Conservation (phyloP, 192 early-diverging fungal species). For the Coemansia guatemalensis region DNA sequence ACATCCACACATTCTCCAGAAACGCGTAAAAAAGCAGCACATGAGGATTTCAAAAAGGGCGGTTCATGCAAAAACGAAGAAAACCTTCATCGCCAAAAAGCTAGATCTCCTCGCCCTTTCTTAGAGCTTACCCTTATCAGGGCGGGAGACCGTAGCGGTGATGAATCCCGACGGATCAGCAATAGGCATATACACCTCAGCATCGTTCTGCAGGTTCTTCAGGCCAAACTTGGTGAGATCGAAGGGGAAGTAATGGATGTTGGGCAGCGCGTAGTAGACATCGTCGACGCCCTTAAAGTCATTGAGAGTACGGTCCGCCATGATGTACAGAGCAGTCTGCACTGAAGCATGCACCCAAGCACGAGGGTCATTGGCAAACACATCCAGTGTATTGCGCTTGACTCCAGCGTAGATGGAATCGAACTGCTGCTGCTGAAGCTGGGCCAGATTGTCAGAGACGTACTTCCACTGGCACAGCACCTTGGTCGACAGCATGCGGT, state of each 20-base stretch:
- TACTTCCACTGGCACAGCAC: conserved; percentile 70
- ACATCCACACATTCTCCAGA: too few relatives aligned
- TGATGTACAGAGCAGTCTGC: conserved; percentile 78
- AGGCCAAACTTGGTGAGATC: conserved; percentile 71
- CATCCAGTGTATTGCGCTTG: conserved; percentile 66
- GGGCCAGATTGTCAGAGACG: conserved; percentile 9
- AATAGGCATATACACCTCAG: conserved; percentile 73
- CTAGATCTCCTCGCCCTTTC: conserved; percentile 1
- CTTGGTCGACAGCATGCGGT: conserved; percentile 75
- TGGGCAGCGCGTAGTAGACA: conserved; percentile 72
- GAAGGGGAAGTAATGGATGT: conserved; percentile 74
- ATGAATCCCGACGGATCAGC: conserved; percentile 75
- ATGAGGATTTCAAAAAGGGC: conserved; percentile 9
- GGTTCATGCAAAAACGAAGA: conserved; percentile 29
- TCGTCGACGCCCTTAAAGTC: conserved; percentile 59
- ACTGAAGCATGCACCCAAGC: conserved; percentile 68
- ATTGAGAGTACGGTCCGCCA: conserved; percentile 65
- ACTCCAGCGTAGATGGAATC: conserved; percentile 58
- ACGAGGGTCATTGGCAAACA: conserved; percentile 72
- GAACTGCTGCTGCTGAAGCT: conserved; percentile 51
- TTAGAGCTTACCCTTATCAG: conserved; percentile 33
- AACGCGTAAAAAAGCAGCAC: conserved; percentile 8
- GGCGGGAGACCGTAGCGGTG: conserved; percentile 65
- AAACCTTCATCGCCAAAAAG: conserved; percentile 26
- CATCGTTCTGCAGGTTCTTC: conserved; percentile 65